phyloP scores from a whole-genome alignment of 331 rosid genomes.

The Arachis monticola region DNA sequence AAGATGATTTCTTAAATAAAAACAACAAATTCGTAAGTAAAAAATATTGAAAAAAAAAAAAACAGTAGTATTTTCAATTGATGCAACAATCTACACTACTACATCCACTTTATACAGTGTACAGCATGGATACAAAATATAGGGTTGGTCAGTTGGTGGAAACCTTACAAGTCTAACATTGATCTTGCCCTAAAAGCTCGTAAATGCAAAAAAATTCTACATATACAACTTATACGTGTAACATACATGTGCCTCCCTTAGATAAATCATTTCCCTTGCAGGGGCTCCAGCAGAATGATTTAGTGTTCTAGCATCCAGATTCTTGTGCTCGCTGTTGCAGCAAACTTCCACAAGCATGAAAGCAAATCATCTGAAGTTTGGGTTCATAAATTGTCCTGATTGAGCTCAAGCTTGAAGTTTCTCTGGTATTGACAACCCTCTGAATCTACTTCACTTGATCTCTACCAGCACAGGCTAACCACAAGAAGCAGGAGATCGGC shows the following conservation, averaged over 20 bases:
- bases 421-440: slow-evolving; percentile 5
- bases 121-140: slow-evolving; percentile 1
- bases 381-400: slow-evolving; percentile 32
- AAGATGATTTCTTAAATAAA: too few relatives aligned
- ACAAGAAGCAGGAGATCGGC: slow-evolving; percentile 33
- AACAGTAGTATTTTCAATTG: background rate
- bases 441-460: slow-evolving; percentile 31
- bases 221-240: background rate
- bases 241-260: slow-evolving; percentile 34
- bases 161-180: slow-evolving; percentile 3
- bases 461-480: slow-evolving; percentile 42
- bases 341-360: slow-evolving; percentile 35
- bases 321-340: slow-evolving; percentile 19
- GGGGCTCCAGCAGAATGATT: slow-evolving; percentile 27
- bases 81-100: background rate
- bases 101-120: slow-evolving; percentile 15
- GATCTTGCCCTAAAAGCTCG: slow-evolving; percentile 18
- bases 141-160: slow-evolving; percentile 3
- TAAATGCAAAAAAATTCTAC: slow-evolving; percentile 39
- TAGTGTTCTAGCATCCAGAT: slow-evolving; percentile 29
- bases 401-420: slow-evolving; percentile 25
- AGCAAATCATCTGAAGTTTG: slow-evolving; percentile 16
- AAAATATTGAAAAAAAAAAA: background rate
- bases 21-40: background rate
- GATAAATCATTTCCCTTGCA: slow-evolving; percentile 32